Conservation (phyloP, 1,284 basidiomycete genomes). For the Uromyces viciae-fabae region DNA sequence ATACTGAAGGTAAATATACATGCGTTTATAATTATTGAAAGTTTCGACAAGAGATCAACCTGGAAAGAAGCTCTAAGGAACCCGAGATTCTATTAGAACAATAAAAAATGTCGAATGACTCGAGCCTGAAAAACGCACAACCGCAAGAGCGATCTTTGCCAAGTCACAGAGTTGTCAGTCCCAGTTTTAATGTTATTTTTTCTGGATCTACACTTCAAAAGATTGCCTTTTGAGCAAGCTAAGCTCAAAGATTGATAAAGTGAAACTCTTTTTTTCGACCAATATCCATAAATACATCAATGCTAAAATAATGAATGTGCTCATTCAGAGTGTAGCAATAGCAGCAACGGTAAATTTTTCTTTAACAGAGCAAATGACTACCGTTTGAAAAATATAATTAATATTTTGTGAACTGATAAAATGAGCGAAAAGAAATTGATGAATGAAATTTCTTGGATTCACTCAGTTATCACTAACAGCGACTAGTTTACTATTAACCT, state of each 20-base stretch:
- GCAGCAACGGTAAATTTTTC: constrained; percentile 24
- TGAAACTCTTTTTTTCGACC: background rate
- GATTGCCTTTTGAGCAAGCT: no score
- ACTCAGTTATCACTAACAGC: constrained; percentile 29
- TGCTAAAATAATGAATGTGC: background rate
- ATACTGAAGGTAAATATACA: background rate
- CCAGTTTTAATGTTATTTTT: background rate
- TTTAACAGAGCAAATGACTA: background rate
- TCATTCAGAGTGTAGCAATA: constrained; percentile 14
- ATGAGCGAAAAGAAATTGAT: no score
- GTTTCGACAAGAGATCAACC: no score
- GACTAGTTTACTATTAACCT: constrained; percentile 23
- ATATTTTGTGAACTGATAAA: background rate
- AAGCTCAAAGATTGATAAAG: no score
- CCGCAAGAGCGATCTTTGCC: background rate
- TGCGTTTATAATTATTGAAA: no score
- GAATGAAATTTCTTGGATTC: background rate
- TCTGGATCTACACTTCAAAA: no score
- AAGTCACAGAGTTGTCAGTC: background rate
- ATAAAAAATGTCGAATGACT: constrained; percentile 11
- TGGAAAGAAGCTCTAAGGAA: background rate
- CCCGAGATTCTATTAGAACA: background rate
- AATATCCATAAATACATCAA: background rate
- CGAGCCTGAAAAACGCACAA: background rate
- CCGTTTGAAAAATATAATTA: no score